phyloP scores from a whole-genome alignment of 306 rosid genomes.

The Glycine tomentella region DNA sequence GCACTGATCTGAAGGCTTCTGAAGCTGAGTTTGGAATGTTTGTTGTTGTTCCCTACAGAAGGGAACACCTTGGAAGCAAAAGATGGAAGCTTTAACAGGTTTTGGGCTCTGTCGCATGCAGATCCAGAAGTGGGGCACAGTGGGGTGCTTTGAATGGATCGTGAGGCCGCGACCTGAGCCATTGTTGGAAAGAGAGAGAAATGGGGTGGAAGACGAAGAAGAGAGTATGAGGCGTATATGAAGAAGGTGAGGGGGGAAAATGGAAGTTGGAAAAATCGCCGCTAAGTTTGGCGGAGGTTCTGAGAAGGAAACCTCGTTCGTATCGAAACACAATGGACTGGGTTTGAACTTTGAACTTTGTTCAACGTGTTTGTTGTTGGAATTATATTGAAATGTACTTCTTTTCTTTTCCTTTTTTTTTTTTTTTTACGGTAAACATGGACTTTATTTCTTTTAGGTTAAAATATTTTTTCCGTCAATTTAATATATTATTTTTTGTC shows the following conservation, averaged over 20 bases:
- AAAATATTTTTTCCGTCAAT: no score
- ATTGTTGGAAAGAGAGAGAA: slow-evolving; percentile 47
- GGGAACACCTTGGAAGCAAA: slow-evolving; percentile 52
- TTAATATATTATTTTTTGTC: no score
- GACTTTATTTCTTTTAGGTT: no score
- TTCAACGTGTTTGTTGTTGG: neutral
- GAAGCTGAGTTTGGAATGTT: slow-evolving; percentile 30
- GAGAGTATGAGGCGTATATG: no score
- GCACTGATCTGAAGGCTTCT: slow-evolving; percentile 58
- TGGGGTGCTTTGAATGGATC: slow-evolving; percentile 72
- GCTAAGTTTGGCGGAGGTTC: slow-evolving; percentile 61
- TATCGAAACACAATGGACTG: slow-evolving; percentile 56
- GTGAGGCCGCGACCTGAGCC: slow-evolving; percentile 83
- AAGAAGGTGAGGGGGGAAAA: neutral
- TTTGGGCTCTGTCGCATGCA: slow-evolving; percentile 53
- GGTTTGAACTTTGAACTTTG: neutral
- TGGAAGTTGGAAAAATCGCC: slow-evolving; percentile 60
- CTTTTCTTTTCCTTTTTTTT: no score
- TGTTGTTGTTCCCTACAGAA: slow-evolving; percentile 47
- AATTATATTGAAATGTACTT: no score
- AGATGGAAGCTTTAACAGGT: slow-evolving; percentile 57
- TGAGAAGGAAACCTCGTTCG: slow-evolving; percentile 67
- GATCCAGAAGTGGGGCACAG: slow-evolving; percentile 66
- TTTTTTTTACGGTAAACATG: no score
- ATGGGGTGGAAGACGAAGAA: neutral